Conservation (phyloP, 768 basidiomycete genomes). For the Boletus edulis region DNA sequence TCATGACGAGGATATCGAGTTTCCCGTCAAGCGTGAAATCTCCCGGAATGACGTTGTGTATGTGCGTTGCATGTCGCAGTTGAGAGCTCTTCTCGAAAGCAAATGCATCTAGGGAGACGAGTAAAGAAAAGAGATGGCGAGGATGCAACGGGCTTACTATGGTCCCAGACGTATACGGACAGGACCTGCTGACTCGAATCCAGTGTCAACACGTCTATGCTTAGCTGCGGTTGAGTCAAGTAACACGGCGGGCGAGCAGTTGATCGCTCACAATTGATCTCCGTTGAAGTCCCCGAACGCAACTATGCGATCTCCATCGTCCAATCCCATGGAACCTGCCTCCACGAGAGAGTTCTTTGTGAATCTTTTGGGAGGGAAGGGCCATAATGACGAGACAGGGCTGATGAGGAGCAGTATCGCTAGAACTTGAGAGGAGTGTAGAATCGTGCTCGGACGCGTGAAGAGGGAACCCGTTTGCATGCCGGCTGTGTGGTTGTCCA, state of each 20-base stretch:
- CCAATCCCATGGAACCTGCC: constrained; percentile 78
- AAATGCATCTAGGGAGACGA: constrained; percentile 50
- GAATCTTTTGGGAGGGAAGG: constrained; percentile 85
- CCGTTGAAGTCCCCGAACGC: constrained; percentile 97
- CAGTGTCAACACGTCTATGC: constrained; percentile 79
- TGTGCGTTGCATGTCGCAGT: constrained; percentile 52
- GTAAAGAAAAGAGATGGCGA: constrained; percentile 2
- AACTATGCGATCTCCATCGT: constrained; percentile 67
- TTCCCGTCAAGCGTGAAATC: constrained; percentile 93
- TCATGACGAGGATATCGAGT: constrained; percentile 89
- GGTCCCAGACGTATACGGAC: constrained; percentile 79
- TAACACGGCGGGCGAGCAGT: neutral
- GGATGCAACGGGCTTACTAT: constrained; percentile 47
- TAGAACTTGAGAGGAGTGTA: constrained; percentile 1
- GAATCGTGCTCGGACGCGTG: neutral
- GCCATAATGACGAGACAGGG: constrained; percentile 56
- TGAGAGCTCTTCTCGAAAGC: constrained; percentile 47
- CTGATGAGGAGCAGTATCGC: constrained; percentile 13
- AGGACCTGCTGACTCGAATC: constrained; percentile 73
- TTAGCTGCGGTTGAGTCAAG: constrained; percentile 29
- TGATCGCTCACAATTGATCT: constrained; percentile 79
- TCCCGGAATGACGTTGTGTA: constrained; percentile 86
- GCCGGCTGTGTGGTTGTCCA: neutral
- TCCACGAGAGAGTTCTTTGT: constrained; percentile 75
- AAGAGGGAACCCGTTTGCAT: constrained; percentile 10